Percentiles rank a stretch among this genome's conserved stretches.
These are phyloP conservation scores for Tricladium varicosporioides DNA, from an alignment of 2,329 filamentous ascomycete genomes.

Conservation along the genomic window DNA sequence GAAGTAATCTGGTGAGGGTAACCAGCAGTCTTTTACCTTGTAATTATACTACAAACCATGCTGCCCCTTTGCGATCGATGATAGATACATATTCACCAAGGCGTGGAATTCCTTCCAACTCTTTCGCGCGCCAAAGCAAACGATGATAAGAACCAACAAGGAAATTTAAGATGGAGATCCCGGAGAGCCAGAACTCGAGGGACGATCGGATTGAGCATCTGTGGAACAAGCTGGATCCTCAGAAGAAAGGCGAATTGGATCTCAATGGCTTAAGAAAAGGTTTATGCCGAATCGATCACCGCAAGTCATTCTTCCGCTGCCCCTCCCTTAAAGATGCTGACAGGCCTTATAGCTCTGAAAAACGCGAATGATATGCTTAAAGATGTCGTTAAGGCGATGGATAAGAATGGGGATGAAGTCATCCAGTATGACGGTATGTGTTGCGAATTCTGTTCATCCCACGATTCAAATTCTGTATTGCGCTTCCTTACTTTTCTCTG, in stretches of 20 bases:
- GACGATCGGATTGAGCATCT: conserved; percentile 80
- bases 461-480: neutral
- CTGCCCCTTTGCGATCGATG: conserved; percentile 17
- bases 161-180: conserved; percentile 52
- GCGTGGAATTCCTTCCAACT: conserved; percentile 13
- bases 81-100: conserved; percentile 15
- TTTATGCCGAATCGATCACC: conserved; percentile 85
- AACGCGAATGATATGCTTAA: conserved; percentile 85
- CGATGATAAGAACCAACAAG: conserved; percentile 18
- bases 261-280: conserved; percentile 81
- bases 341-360: conserved; percentile 62
- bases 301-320: conserved; percentile 32
- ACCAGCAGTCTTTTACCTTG: neutral
- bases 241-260: conserved; percentile 76
- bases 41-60: conserved; percentile 6
- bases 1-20: neutral
- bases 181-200: conserved; percentile 73
- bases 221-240: conserved; percentile 79
- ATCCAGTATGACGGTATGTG: conserved; percentile 84
- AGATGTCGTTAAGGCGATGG: conserved; percentile 77
- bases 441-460: neutral
- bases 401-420: conserved; percentile 81
- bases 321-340: conserved; percentile 23
- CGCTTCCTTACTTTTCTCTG: neutral
- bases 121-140: conserved; percentile 19